Evolutionary conservation across 805 yeast genomes (phyloP), one percentile per base, ranked within the genome.

Genomic region (Candida odintsovae): DNA sequence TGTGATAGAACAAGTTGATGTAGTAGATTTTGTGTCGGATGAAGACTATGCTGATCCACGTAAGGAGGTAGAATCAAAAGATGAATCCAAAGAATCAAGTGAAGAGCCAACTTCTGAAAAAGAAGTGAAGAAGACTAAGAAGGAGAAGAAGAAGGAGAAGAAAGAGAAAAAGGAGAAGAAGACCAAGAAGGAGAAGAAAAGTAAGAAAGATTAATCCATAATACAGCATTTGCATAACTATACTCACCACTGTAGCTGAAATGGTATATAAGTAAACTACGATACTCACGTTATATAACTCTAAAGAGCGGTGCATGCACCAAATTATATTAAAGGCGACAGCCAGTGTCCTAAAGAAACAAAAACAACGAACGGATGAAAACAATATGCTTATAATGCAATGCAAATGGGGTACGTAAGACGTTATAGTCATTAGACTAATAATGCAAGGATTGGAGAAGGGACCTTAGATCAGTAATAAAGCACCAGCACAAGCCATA

Each of bases 1-100:
- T n/a, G 41, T 46, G 7, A 33, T 45, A 16, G 51, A 48, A 16
- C 38, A 45, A 21, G 44, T 48, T 37, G 48, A 48, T 16, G 51
- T 41, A 3, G 29, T 22, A 15, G 49, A 48, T 15, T 45, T 38
- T 31, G 35, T 48, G 3, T 21, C 16, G 5, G 43, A 46, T 23
- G 49, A 36, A 15, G 51, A 48, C 23, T 40, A 36, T 6, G 23
- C 9, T 38, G 45, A 22, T 12, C 48, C 38, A 31, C 22, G 11
- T 5, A 38, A 40, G 23, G 44, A 29, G 10, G 44, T 28, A 23
- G 33, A 38, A 9, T 11, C 5, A 36, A 25, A 41, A 18, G 35
- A 38, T 16, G 10, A 29, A 33, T 16, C 12, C 7, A 4, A 3
- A 6, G 36, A 33, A 11, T 33, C 36, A 4, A 18, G 16, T 5